These are phyloP conservation scores for Aspergillus luchuensis DNA, from an alignment of 2,329 filamentous ascomycete genomes.

Conservation along the genomic window DNA sequence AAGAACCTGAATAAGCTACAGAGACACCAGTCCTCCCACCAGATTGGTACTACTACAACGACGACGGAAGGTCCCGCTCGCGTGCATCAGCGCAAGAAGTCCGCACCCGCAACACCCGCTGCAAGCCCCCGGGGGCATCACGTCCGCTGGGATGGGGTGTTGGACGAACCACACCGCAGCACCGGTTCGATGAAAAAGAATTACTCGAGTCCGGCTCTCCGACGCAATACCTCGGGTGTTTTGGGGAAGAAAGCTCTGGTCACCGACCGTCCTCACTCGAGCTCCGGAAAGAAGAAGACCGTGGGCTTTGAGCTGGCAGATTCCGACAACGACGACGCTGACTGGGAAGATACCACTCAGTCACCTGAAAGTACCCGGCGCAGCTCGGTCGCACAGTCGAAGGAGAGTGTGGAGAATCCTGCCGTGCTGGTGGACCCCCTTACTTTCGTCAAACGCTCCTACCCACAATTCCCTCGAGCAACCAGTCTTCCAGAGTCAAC, in stretches of 20 bases:
- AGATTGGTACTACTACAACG: constrained; percentile 33
- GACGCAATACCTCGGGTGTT: constrained; percentile 40
- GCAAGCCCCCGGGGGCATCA: constrained; percentile 44
- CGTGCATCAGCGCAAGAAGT: constrained; percentile 51
- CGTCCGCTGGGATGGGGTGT: constrained; percentile 47
- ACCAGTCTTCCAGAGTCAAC: constrained; percentile 43
- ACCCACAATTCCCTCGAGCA: constrained; percentile 41
- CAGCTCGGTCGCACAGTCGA: constrained; percentile 45
- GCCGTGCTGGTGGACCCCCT: constrained; percentile 42
- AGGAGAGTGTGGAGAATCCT: constrained; percentile 37
- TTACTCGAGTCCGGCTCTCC: constrained; percentile 46
- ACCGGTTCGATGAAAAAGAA: constrained; percentile 48
- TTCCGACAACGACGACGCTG: constrained; percentile 47
- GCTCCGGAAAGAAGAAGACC: constrained; percentile 47
- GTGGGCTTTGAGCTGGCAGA: constrained; percentile 51
- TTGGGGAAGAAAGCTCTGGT: constrained; percentile 43
- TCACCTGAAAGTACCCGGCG: constrained; percentile 51
- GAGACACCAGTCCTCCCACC: constrained; percentile 33
- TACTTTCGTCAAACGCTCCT: constrained; percentile 45
- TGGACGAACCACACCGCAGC: constrained; percentile 37
- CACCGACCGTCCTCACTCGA: constrained; percentile 36
- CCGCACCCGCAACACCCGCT: constrained; percentile 46
- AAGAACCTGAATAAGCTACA: constrained; percentile 50
- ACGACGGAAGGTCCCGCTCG: constrained; percentile 32
- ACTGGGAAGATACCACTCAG: constrained; percentile 53